Conservation (phyloP, 495 filamentous ascomycete genomes). For the Penicillium pancosmium region DNA sequence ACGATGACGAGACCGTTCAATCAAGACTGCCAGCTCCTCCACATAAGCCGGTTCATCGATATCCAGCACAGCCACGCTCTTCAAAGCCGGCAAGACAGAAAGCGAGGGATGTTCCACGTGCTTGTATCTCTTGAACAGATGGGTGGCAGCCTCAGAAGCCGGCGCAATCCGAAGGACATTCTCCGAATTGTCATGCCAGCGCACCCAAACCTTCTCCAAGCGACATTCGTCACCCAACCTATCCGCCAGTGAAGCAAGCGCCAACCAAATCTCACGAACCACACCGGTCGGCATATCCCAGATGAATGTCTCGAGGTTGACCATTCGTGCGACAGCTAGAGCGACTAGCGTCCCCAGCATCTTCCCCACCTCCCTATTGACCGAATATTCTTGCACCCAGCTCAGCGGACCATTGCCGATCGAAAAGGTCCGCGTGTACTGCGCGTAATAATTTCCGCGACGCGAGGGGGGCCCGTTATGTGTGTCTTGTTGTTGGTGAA, state of each 20-base stretch:
- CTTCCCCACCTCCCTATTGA: slow-evolving; percentile 88
- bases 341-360: slow-evolving; percentile 94
- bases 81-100: slow-evolving; percentile 79
- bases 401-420: slow-evolving; percentile 83
- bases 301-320: slow-evolving; percentile 84
- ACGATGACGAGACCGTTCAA: slow-evolving; percentile 68
- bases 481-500: slow-evolving; percentile 18
- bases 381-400: slow-evolving; percentile 85
- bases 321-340: slow-evolving; percentile 80
- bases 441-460: slow-evolving; percentile 79
- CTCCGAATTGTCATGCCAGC: slow-evolving; percentile 83
- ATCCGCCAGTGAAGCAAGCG: slow-evolving; percentile 73
- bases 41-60: slow-evolving; percentile 88
- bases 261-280: slow-evolving; percentile 82
- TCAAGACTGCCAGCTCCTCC: slow-evolving; percentile 83
- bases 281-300: slow-evolving; percentile 98
- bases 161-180: slow-evolving; percentile 35
- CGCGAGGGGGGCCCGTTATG: slow-evolving; percentile 27
- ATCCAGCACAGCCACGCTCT: slow-evolving; percentile 80
- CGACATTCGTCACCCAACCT: slow-evolving; percentile 63
- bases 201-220: slow-evolving; percentile 80
- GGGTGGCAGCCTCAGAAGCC: slow-evolving; percentile 4
- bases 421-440: slow-evolving; percentile 86
- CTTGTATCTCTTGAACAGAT: slow-evolving; percentile 40
- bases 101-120: slow-evolving; percentile 84